Evolutionary conservation across 2,329 filamentous ascomycete species (phyloP).

Genomic region (Fonsecaea pedrosoi): DNA sequence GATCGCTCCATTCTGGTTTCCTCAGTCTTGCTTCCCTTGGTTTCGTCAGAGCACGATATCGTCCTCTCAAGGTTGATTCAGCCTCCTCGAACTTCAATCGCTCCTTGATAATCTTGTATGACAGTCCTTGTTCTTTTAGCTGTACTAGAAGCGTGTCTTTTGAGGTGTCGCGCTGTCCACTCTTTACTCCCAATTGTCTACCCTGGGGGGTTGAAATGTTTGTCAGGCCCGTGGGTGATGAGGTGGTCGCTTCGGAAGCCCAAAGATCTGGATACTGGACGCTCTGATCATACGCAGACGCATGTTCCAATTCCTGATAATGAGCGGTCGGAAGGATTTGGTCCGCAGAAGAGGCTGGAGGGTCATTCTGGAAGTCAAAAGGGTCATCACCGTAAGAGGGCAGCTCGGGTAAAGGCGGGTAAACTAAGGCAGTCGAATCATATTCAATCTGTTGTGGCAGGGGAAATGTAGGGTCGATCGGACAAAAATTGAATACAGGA

Average conservation of each 20-base stretch:
- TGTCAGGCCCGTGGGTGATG: conserved; percentile 1
- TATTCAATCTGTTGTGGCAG: conserved; percentile 1
- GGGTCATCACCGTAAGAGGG: conserved; percentile 7
- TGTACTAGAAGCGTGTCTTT: conserved; percentile 51
- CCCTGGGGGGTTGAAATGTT: not conserved
- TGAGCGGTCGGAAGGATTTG: not conserved
- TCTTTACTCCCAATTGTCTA: conserved; percentile 15
- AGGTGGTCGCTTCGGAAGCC: not conserved
- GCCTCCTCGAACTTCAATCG: conserved; percentile 53
- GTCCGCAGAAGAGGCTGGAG: not conserved
- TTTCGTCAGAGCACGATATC: conserved; percentile 56
- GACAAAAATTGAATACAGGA: conserved; percentile 1
- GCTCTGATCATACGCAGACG: not conserved
- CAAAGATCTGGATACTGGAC: conserved; percentile 8
- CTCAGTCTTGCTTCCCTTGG: conserved; percentile 53
- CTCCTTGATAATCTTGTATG: conserved; percentile 57
- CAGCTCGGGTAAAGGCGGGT: conserved; percentile 23
- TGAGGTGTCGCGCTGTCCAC: conserved; percentile 33
- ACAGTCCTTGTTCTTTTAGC: conserved; percentile 51
- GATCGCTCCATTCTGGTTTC: conserved; percentile 52
- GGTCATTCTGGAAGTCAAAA: not conserved
- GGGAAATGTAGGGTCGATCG: conserved; percentile 4
- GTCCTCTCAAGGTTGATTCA: conserved; percentile 56
- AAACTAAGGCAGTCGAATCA: not conserved
- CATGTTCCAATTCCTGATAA: not conserved